These are phyloP conservation scores for Lactarius evosmus DNA, from an alignment of 768 basidiomycete species.

Conservation along the genomic window DNA sequence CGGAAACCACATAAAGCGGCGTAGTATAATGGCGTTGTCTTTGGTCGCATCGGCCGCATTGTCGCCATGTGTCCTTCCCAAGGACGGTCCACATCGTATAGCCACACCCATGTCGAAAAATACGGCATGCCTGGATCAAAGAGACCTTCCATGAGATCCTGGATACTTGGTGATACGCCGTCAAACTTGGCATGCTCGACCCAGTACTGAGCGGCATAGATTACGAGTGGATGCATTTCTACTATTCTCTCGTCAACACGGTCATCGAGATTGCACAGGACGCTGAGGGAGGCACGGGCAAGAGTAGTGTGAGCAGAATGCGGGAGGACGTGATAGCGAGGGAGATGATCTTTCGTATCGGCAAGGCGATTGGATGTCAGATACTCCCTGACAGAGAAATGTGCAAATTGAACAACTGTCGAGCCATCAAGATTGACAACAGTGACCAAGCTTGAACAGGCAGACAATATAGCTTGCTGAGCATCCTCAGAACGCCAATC, in stretches of 20 bases:
- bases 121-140: no score
- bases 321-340: neutral
- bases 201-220: no score
- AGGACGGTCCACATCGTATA: slow-evolving; percentile 5
- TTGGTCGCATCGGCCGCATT: neutral
- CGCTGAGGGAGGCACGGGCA: slow-evolving; percentile 8
- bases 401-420: neutral
- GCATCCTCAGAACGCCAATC: no score
- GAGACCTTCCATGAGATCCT: no score
- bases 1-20: slow-evolving; percentile 8
- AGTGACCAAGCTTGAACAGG: neutral
- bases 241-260: neutral
- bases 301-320: neutral
- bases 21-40: slow-evolving; percentile 6
- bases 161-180: no score
- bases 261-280: slow-evolving; percentile 7
- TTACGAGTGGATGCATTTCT: neutral
- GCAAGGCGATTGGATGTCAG: slow-evolving; percentile 10
- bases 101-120: no score
- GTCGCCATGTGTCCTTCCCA: slow-evolving; percentile 7
- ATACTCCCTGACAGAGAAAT: slow-evolving; percentile 18
- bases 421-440: neutral
- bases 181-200: no score
- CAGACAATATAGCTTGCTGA: no score
- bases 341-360: neutral